A percentile compares a stretch with the other conserved stretches of the same genome.
Evolutionary conservation across 202 grass and related monocot species (phyloP).

Genomic region (Setaria viridis): DNA sequence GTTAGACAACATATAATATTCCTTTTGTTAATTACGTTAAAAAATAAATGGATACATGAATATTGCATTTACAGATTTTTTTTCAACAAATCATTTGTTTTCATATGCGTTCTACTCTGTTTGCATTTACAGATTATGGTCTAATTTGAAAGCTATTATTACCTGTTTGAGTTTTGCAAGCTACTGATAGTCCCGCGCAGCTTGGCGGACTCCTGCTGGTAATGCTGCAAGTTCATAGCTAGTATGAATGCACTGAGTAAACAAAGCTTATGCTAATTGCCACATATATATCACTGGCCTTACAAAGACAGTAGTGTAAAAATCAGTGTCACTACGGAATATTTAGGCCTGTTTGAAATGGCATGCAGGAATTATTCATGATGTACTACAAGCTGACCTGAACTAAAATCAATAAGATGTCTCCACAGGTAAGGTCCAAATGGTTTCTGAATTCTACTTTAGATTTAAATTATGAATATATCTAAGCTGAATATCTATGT

Average conservation of each 20-base stretch:
- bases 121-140: background rate
- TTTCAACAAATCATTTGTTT: too few relatives aligned
- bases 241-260: constrained; percentile 17
- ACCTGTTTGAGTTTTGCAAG: constrained; percentile 90
- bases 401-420: constrained; percentile 19
- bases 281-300: background rate
- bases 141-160: constrained; percentile 8
- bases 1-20: constrained; percentile 11
- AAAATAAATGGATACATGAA: background rate
- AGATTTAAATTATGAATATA: background rate
- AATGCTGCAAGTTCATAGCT: constrained; percentile 60
- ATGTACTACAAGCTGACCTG: background rate
- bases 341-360: background rate
- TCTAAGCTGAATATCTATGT: background rate
- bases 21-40: background rate
- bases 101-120: background rate
- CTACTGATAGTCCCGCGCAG: constrained; percentile 68
- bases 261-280: background rate
- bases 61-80: background rate
- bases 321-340: background rate
- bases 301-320: background rate
- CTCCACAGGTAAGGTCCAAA: background rate
- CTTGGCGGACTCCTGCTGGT: constrained; percentile 85
- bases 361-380: background rate
- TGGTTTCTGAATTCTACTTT: background rate